Evolutionary conservation across 2,329 filamentous ascomycete genomes (phyloP), one percentile per base, ranked within the genome.

Genomic region (Neonectria sp.): DNA sequence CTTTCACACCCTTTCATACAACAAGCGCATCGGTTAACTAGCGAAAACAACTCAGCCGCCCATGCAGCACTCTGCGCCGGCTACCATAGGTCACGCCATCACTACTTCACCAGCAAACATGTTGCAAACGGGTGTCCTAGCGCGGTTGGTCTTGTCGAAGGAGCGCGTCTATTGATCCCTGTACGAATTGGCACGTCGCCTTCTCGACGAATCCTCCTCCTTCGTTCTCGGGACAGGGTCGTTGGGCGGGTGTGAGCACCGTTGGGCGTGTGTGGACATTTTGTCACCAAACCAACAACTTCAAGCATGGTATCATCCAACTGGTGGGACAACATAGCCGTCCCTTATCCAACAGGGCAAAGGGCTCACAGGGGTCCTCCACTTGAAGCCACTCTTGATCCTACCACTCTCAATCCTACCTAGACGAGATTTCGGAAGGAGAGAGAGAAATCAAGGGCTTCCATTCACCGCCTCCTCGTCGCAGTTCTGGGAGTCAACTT

Each of bases 1-100:
- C 33, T 27, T 35, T 61, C 57, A 61, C 57, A 57, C 63, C 63
- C 57, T 55, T 52, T 60, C 52, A 51, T 46, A 24, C 33, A 35
- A 15, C 24, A 57, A 53, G 52, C 57, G 51, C 57, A 45, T 57
- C 57, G 40, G 29, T 60, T n/a, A 40, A 40, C 15, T 17, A 43
- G 24, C 29, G 35, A 31, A 37, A 60, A 55, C 31, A n/a, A 46
- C 46, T 40, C 55, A 64, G 31, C 46, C 55, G 52, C 57, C 55
- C 49, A 59, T 49, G 40, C 48, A 59, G 25, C 43, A 25, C 21
- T 24, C 48, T 55, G 5, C 17, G 24, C 6, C 53, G 12, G 40
- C 25, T 24, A 25, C 43, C 29, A 49, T 25, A 55, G 40, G 48
- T 35, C 55, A 55, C 43, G 21, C 37, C 61, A 33, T 35, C 31